Evolutionary conservation across 352 stramenopile species (phyloP).

Genomic region (Lagenidium sp.): DNA sequence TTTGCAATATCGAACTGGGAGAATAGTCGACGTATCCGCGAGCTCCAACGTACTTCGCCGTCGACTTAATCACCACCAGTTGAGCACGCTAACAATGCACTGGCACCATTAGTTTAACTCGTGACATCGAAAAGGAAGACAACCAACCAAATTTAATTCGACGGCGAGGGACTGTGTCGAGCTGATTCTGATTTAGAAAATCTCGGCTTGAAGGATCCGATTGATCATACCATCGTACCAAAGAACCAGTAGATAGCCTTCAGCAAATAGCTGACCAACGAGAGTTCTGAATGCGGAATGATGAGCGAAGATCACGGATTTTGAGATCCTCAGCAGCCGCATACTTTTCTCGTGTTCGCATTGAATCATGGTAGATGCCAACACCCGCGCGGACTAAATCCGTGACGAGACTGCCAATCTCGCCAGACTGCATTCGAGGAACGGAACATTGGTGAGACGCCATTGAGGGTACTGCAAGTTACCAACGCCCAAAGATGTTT

Average conservation of each 20-base stretch:
- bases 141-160: conserved; percentile 31
- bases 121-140: background rate
- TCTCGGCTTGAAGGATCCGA: too few species aligned
- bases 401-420: too few species aligned
- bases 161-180: conserved; percentile 30
- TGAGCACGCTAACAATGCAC: conserved; percentile 18
- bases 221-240: conserved; percentile 24
- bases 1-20: conserved; percentile 21
- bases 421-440: too few species aligned
- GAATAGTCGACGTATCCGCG: conserved; percentile 18
- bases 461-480: too few species aligned
- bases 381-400: too few species aligned
- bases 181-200: conserved; percentile 3
- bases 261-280: conserved; percentile 21
- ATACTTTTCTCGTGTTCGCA: too few species aligned
- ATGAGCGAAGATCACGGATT: too few species aligned
- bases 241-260: conserved; percentile 16
- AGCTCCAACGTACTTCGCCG: conserved; percentile 20
- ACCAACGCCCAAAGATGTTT: too few species aligned
- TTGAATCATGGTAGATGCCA: too few species aligned
- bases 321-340: too few species aligned
- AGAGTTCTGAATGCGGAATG: conserved; percentile 11
- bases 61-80: conserved; percentile 33
- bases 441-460: too few species aligned
- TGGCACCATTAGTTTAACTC: background rate